Conservation (phyloP, 1,284 basidiomycete species). For the Fomitopsis pinicola region DNA sequence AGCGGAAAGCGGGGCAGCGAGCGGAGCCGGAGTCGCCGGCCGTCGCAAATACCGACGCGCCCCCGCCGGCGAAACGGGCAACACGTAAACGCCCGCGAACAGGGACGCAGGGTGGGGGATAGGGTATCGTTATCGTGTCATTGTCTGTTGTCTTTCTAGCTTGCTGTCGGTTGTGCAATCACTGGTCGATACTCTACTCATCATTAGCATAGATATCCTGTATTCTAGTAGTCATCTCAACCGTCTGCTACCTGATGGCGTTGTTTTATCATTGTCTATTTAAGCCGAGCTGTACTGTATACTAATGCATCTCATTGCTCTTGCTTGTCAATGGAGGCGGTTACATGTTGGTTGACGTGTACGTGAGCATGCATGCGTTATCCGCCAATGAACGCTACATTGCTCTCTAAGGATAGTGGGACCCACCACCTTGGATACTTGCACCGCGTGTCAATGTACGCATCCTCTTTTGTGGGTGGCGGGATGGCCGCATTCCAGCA, state of each 20-base stretch:
- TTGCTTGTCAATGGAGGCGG: background rate
- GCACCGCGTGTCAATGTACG: no score
- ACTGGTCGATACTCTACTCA: slow-evolving; percentile 29
- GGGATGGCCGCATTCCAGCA: background rate
- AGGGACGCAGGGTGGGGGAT: slow-evolving; percentile 31
- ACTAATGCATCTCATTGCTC: slow-evolving; percentile 16
- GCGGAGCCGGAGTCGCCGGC: slow-evolving; percentile 50
- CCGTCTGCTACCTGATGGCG: slow-evolving; percentile 23
- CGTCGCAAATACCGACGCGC: slow-evolving; percentile 37
- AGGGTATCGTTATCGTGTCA: slow-evolving; percentile 17
- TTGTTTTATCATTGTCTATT: slow-evolving; percentile 28
- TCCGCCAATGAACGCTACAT: background rate
- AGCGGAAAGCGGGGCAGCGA: slow-evolving; percentile 49
- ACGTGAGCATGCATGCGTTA: background rate
- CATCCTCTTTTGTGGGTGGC: no score
- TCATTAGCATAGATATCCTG: slow-evolving; percentile 41
- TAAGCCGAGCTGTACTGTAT: slow-evolving; percentile 28
- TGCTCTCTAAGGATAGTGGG: background rate
- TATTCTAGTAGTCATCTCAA: slow-evolving; percentile 29
- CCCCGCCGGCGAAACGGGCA: slow-evolving; percentile 43
- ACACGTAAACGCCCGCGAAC: slow-evolving; percentile 49
- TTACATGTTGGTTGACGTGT: background rate
- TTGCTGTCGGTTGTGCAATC: slow-evolving; percentile 26
- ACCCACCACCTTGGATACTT: background rate
- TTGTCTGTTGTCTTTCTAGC: slow-evolving; percentile 26